Conservation (phyloP, 2,329 filamentous ascomycete genomes). For the Sclerotinia glacialis region DNA sequence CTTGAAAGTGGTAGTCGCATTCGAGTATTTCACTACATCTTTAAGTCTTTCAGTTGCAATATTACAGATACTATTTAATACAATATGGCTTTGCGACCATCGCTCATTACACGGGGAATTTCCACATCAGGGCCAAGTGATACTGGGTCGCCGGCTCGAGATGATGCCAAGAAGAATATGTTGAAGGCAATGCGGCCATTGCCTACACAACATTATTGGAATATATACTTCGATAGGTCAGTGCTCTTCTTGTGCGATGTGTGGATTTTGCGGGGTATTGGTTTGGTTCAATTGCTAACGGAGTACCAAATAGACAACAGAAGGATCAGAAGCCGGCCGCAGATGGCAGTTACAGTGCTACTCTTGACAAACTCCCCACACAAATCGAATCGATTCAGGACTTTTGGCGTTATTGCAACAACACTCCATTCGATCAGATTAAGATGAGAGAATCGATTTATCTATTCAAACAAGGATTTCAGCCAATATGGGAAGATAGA, state of each 20-base stretch:
- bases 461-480: constrained; percentile 75
- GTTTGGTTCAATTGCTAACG: not conserved
- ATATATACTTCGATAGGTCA: constrained; percentile 65
- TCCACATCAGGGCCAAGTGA: constrained; percentile 59
- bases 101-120: constrained; percentile 61
- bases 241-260: constrained; percentile 23
- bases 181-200: constrained; percentile 69
- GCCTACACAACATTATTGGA: constrained; percentile 77
- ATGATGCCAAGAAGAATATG: constrained; percentile 81
- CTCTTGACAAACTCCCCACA: constrained; percentile 59
- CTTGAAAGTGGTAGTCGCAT: constrained; percentile 3
- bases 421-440: constrained; percentile 72
- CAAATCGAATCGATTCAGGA: constrained; percentile 79
- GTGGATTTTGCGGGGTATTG: constrained; percentile 8
- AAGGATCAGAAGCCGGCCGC: constrained; percentile 39
- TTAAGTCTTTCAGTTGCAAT: not conserved
- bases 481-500: constrained; percentile 79
- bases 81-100: constrained; percentile 55
- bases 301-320: constrained; percentile 32
- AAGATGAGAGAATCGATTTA: constrained; percentile 76
- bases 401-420: constrained; percentile 81
- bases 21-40: not conserved
- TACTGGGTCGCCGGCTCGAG: constrained; percentile 68
- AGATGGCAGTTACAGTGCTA: constrained; percentile 38
- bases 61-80: constrained; percentile 2